Conservation (phyloP, 805 yeast species). For the Jamesozyma jinghongensis region DNA sequence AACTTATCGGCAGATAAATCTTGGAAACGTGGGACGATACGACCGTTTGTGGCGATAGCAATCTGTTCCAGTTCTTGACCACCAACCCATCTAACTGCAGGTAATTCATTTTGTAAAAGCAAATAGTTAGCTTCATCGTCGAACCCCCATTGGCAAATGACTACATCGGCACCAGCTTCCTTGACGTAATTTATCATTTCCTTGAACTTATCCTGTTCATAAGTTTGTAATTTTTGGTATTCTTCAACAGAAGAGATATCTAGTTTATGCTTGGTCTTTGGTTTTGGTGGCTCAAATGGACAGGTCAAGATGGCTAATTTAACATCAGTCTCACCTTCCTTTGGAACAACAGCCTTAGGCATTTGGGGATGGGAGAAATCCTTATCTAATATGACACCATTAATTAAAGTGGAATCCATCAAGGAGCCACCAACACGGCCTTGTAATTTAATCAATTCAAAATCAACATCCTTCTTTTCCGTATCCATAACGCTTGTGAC, state of each 20-base stretch:
- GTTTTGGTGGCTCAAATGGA: conserved; percentile 99
- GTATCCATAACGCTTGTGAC: conserved; percentile 87
- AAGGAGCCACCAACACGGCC: conserved; percentile 94
- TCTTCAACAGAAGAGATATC: conserved; percentile 93
- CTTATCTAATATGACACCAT: conserved; percentile 90
- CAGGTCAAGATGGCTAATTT: conserved; percentile 92
- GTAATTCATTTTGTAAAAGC: conserved; percentile 75
- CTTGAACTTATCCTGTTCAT: conserved; percentile 83
- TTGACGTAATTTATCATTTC: conserved; percentile 86
- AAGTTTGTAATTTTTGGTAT: conserved; percentile 79
- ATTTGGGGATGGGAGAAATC: conserved; percentile 98
- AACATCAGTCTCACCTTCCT: conserved; percentile 44
- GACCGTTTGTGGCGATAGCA: conserved; percentile 95
- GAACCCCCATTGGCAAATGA: conserved; percentile 98
- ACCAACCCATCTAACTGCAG: conserved; percentile 99
- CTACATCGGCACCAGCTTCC: conserved; percentile 87
- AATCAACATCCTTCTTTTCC: conserved; percentile 90
- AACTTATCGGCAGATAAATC: conserved; percentile 74
- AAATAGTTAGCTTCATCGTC: conserved; percentile 98
- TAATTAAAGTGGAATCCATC: conserved; percentile 73
- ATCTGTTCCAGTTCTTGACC: conserved; percentile 92
- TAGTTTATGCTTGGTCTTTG: conserved; percentile 95
- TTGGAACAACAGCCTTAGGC: conserved; percentile 58
- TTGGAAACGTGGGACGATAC: conserved; percentile 95
- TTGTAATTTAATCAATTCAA: conserved; percentile 90